Percentiles rank a stretch among this genome's conserved stretches.
Evolutionary conservation across 768 basidiomycete genomes (phyloP).

Genomic region (Cantharellus cinnabarinus): DNA sequence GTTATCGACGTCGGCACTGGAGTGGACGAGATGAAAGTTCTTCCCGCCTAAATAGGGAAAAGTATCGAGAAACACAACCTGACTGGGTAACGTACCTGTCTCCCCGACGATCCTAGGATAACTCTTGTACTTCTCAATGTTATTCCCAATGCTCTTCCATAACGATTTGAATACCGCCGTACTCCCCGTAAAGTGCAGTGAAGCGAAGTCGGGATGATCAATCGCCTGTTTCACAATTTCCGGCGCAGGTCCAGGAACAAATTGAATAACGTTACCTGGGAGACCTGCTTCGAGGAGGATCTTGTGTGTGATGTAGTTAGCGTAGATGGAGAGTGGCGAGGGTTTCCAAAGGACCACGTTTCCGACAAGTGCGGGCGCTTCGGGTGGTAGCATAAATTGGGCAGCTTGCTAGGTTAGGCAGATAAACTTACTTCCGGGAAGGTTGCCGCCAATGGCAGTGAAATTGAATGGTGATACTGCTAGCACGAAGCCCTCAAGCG

Average conservation of each 20-base stretch:
- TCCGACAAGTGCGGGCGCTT: slow-evolving; percentile 80
- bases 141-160: slow-evolving; percentile 86
- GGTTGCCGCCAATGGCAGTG: slow-evolving; percentile 94
- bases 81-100: slow-evolving; percentile 31
- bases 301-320: slow-evolving; percentile 82
- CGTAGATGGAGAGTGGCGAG: slow-evolving; percentile 83
- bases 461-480: slow-evolving; percentile 98
- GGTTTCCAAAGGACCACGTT: slow-evolving; percentile 97
- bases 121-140: slow-evolving; percentile 67
- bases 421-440: slow-evolving; percentile 36
- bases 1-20: slow-evolving; percentile 67
- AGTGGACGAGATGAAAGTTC: slow-evolving; percentile 92
- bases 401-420: background rate
- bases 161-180: slow-evolving; percentile 86
- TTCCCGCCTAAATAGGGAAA: slow-evolving; percentile 40
- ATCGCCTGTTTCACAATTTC: slow-evolving; percentile 75
- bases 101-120: slow-evolving; percentile 96
- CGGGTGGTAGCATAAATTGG: slow-evolving; percentile 5
- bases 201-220: slow-evolving; percentile 57
- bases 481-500: slow-evolving; percentile 95
- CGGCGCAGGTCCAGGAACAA: slow-evolving; percentile 74
- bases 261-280: slow-evolving; percentile 89
- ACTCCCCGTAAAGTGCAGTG: slow-evolving; percentile 90
- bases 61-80: background rate
- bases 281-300: slow-evolving; percentile 87